phyloP scores from a whole-genome alignment of 495 filamentous ascomycete species.

The Penicillium nucicola region DNA sequence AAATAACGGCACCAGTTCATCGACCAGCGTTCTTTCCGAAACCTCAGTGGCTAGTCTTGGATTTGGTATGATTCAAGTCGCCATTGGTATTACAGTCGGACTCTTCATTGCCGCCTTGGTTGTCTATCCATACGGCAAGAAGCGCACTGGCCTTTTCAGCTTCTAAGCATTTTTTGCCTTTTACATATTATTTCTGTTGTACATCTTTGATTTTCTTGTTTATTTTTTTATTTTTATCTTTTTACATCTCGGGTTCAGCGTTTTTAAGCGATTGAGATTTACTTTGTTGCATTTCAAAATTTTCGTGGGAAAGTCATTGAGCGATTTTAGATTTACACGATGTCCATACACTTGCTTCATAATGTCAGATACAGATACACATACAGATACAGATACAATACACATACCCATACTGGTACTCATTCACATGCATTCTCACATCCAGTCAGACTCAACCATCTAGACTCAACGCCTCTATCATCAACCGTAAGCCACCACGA shows the following conservation, averaged over 20 bases:
- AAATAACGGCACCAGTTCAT: conserved; percentile 34
- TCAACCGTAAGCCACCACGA: neutral
- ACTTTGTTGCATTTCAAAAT: neutral
- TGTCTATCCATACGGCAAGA: conserved; percentile 87
- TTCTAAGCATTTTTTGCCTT: conserved; percentile 50
- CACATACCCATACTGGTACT: neutral
- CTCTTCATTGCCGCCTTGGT: conserved; percentile 80
- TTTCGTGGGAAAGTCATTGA: neutral
- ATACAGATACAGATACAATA: neutral
- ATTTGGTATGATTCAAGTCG: conserved; percentile 85
- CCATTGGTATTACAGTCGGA: conserved; percentile 89
- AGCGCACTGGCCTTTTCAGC: conserved; percentile 80
- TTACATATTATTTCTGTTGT: conserved; percentile 6
- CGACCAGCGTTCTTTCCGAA: conserved; percentile 32
- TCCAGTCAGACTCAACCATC: neutral
- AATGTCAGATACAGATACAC: neutral
- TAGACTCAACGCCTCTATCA: neutral
- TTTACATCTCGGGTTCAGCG: neutral
- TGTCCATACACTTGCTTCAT: neutral
- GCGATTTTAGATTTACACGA: neutral
- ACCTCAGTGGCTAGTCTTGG: conserved; percentile 71
- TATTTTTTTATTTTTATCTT: neutral
- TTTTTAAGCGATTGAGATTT: conserved; percentile 2
- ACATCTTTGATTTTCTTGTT: neutral
- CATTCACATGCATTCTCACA: neutral